Conservation (phyloP, 148 eudicot species). For the Linanthus parryae region DNA sequence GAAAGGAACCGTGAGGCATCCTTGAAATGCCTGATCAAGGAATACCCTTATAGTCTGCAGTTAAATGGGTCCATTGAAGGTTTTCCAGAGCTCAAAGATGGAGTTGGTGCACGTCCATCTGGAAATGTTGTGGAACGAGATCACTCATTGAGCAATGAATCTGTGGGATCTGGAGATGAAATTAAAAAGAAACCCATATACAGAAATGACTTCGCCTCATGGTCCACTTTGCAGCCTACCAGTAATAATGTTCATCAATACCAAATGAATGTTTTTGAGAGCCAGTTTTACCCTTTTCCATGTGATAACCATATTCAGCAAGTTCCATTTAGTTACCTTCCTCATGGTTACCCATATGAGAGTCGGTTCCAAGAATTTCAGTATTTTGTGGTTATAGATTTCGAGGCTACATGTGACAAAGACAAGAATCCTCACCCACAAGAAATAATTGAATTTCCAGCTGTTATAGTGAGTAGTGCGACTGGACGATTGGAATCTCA, state of each 20-base stretch:
- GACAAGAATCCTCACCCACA: conserved; percentile 74
- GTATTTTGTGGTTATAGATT: conserved; percentile 92
- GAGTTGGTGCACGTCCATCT: conserved; percentile 23
- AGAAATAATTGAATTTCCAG: conserved; percentile 96
- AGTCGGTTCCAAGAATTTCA: conserved; percentile 62
- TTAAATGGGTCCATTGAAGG: conserved; percentile 32
- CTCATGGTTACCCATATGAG: conserved; percentile 47
- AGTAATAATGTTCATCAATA: conserved; percentile 28
- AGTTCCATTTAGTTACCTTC: conserved; percentile 42
- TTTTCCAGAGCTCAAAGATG: conserved; percentile 38
- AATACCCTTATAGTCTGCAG: conserved; percentile 31
- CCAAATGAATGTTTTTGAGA: conserved; percentile 38
- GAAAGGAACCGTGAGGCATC: conserved; percentile 63
- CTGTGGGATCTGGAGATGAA: conserved; percentile 31
- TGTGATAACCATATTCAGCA: conserved; percentile 39
- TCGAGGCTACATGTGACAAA: conserved; percentile 97
- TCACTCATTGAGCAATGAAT: conserved; percentile 24
- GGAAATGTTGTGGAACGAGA: conserved; percentile 25
- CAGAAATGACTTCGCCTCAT: conserved; percentile 34
- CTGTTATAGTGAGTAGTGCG: conserved; percentile 76
- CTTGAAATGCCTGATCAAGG: conserved; percentile 46
- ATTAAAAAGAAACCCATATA: conserved; percentile 22
- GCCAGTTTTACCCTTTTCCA: conserved; percentile 40
- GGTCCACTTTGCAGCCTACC: conserved; percentile 39
- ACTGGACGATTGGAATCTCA: conserved; percentile 78